Conservation (phyloP, 176 grass and related monocot species). For the Carex kokanica region DNA sequence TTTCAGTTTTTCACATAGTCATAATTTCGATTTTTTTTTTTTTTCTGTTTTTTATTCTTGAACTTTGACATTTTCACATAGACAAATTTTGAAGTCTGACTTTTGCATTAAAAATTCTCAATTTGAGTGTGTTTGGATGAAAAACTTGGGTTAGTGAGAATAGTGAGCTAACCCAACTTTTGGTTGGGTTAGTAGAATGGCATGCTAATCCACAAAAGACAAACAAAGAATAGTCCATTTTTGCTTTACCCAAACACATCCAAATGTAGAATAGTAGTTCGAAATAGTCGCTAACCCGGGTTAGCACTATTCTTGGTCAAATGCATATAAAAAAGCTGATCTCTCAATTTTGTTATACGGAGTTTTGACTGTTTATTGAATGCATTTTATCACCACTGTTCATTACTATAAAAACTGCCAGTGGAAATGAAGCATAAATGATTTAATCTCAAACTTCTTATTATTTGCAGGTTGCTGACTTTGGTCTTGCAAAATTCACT, state of each 20-base stretch:
- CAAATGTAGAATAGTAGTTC: too few species aligned
- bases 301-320: neutral
- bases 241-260: too few species aligned
- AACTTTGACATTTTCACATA: neutral
- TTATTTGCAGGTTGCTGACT: slow-evolving; percentile 83
- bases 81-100: slow-evolving; percentile 3
- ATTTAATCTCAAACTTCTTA: neutral
- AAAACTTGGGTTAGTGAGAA: too few species aligned
- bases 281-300: too few species aligned
- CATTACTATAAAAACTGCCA: neutral
- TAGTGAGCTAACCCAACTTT: too few species aligned
- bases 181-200: too few species aligned
- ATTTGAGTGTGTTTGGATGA: too few species aligned
- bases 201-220: too few species aligned
- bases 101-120: neutral
- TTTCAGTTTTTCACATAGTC: neutral
- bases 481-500: slow-evolving; percentile 88
- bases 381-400: neutral
- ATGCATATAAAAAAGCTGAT: neutral
- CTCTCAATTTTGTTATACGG: neutral
- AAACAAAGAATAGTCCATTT: too few species aligned
- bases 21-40: neutral
- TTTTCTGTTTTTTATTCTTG: neutral
- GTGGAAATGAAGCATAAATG: neutral
- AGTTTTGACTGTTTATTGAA: neutral